These are phyloP conservation scores for Paecilomyces formosus DNA, from an alignment of 2,329 filamentous ascomycete species.

Conservation along the genomic window DNA sequence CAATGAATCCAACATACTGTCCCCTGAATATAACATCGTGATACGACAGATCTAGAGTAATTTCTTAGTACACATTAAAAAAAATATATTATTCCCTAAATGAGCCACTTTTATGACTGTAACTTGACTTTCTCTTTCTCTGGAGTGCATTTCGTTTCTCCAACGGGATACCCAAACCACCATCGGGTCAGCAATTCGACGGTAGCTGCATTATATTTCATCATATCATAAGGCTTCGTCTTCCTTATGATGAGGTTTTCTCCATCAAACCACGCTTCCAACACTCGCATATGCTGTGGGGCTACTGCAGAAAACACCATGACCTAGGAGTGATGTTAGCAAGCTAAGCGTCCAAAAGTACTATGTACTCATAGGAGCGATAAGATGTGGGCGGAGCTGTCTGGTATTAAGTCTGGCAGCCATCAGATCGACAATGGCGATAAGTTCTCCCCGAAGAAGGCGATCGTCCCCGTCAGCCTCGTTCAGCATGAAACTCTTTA, in stretches of 20 bases:
- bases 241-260: slow-evolving; percentile 6
- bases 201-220: neutral
- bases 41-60: too few relatives aligned
- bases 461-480: slow-evolving; percentile 3
- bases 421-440: slow-evolving; percentile 7
- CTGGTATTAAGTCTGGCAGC: slow-evolving; percentile 1
- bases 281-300: slow-evolving; percentile 4
- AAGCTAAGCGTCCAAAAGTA: neutral
- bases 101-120: too few relatives aligned
- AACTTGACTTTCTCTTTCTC: too few relatives aligned
- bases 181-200: neutral
- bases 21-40: too few relatives aligned
- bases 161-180: slow-evolving; percentile 6
- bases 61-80: too few relatives aligned
- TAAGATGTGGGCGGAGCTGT: slow-evolving; percentile 6
- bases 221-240: slow-evolving; percentile 5
- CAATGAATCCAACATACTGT: too few relatives aligned
- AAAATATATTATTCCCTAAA: too few relatives aligned
- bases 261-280: slow-evolving; percentile 8
- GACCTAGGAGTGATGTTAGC: slow-evolving; percentile 4
- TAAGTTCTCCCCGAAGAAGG: slow-evolving; percentile 7
- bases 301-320: slow-evolving; percentile 7
- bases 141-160: neutral
- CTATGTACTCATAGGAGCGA: slow-evolving; percentile 5
- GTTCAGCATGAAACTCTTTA: slow-evolving; percentile 6